phyloP scores from a whole-genome alignment of 768 basidiomycete genomes.

The Termitomyces titanicus region DNA sequence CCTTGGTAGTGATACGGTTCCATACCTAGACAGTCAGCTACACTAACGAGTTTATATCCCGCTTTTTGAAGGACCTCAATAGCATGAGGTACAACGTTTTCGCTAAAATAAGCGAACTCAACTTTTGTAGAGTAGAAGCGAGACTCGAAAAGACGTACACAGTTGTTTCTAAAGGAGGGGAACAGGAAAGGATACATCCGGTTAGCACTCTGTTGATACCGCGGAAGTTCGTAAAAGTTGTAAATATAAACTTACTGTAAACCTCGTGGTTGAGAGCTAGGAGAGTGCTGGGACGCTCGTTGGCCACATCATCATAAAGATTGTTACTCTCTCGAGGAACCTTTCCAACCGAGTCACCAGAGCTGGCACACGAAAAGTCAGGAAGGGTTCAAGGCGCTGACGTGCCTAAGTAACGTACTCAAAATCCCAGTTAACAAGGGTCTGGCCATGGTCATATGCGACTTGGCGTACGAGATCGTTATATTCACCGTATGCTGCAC shows the following conservation, averaged over 20 bases:
- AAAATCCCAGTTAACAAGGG: conserved; percentile 24
- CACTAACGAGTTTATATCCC: conserved; percentile 35
- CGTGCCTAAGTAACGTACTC: conserved; percentile 11
- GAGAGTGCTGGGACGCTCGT: conserved; percentile 25
- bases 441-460: conserved; percentile 17
- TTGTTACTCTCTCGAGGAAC: conserved; percentile 22
- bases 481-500: conserved; percentile 34
- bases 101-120: conserved; percentile 6
- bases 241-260: conserved; percentile 13
- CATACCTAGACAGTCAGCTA: conserved; percentile 34
- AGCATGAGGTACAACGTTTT: conserved; percentile 31
- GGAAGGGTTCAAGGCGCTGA: not conserved
- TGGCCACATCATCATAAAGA: conserved; percentile 23
- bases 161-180: conserved; percentile 15
- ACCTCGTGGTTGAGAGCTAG: conserved; percentile 37
- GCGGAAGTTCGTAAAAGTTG: too few relatives aligned
- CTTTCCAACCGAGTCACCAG: conserved; percentile 34
- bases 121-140: not conserved
- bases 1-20: conserved; percentile 28
- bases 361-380: conserved; percentile 16
- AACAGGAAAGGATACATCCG: not conserved
- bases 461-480: conserved; percentile 33
- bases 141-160: conserved; percentile 8
- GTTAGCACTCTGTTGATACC: not conserved
- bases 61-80: conserved; percentile 30